Percentiles rank a stretch among this genome's conserved stretches.
These are phyloP conservation scores for Podospora pseudocomata DNA, from an alignment of 495 filamentous ascomycete genomes.

Conservation along the genomic window DNA sequence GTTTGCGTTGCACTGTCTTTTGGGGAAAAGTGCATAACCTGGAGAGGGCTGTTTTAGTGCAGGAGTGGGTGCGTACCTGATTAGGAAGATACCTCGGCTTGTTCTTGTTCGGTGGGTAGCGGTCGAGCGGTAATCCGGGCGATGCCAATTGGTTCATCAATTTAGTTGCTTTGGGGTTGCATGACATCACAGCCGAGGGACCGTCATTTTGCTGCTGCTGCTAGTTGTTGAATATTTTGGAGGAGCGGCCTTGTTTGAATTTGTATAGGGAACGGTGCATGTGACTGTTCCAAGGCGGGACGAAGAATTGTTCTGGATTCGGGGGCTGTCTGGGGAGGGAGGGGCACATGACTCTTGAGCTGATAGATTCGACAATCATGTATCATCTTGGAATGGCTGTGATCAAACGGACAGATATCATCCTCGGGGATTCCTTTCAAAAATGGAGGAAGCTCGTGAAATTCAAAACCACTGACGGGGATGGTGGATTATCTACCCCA, in stretches of 20 bases:
- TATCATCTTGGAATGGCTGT: not conserved
- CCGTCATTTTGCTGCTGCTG: not conserved
- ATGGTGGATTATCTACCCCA: no score
- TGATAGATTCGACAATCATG: not conserved
- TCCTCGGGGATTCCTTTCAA: no score
- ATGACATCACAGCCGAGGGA: conserved; percentile 28
- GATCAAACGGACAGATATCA: no score
- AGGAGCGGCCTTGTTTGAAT: no score
- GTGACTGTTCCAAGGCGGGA: no score
- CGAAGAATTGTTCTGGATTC: no score
- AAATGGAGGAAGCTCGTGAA: no score
- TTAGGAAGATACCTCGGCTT: conserved; percentile 6
- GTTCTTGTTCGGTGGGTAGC: not conserved
- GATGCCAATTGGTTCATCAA: not conserved
- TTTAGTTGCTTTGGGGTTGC: not conserved
- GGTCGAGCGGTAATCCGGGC: no score
- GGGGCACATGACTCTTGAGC: not conserved
- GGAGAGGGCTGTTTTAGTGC: not conserved
- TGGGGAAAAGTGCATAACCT: not conserved
- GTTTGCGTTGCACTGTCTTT: no score
- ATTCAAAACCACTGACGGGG: no score
- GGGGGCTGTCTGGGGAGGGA: not conserved
- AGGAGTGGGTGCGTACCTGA: not conserved
- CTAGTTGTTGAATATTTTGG: not conserved
- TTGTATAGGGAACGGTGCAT: no score